These are phyloP conservation scores for Thelonectria olida DNA, from an alignment of 2,329 filamentous ascomycete species.

Conservation along the genomic window DNA sequence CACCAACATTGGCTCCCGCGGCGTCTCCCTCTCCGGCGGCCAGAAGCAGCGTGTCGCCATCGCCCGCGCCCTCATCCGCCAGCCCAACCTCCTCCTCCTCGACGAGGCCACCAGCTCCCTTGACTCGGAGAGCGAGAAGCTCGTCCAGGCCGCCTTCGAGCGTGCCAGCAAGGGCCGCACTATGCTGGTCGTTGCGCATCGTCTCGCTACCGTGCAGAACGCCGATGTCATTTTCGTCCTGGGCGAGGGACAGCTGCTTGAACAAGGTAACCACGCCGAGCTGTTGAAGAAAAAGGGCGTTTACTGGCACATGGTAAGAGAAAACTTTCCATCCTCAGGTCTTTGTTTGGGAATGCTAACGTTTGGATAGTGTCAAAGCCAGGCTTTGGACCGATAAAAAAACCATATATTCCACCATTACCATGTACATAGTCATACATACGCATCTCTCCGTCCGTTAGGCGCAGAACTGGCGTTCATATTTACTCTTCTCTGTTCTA, in stretches of 20 bases:
- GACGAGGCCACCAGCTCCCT: constrained; percentile 79
- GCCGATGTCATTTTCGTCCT: constrained; percentile 85
- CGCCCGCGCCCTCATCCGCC: constrained; percentile 72
- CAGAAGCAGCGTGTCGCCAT: constrained; percentile 78
- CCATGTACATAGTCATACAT: constrained; percentile 1
- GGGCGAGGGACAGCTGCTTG: constrained; percentile 67
- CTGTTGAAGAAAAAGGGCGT: constrained; percentile 61
- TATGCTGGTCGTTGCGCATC: constrained; percentile 80
- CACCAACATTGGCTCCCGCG: constrained; percentile 73
- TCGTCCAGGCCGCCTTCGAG: constrained; percentile 76
- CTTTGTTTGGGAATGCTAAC: constrained; percentile 31
- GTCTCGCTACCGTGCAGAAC: constrained; percentile 80
- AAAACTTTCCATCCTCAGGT: background rate
- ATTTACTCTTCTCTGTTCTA: constrained; percentile 24
- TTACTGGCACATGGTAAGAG: constrained; percentile 67
- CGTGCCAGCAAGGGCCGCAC: constrained; percentile 67
- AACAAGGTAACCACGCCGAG: constrained; percentile 63
- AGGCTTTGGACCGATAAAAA: constrained; percentile 61
- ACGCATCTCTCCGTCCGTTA: background rate
- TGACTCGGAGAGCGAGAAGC: constrained; percentile 69
- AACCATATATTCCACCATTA: background rate
- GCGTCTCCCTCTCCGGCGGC: constrained; percentile 74
- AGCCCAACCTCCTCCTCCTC: constrained; percentile 73
- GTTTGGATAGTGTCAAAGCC: constrained; percentile 63
- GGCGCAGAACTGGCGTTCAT: constrained; percentile 1